Base-by-base conservation (phyloP, 768 basidiomycete genomes). In the Boletales sp. region DNA sequence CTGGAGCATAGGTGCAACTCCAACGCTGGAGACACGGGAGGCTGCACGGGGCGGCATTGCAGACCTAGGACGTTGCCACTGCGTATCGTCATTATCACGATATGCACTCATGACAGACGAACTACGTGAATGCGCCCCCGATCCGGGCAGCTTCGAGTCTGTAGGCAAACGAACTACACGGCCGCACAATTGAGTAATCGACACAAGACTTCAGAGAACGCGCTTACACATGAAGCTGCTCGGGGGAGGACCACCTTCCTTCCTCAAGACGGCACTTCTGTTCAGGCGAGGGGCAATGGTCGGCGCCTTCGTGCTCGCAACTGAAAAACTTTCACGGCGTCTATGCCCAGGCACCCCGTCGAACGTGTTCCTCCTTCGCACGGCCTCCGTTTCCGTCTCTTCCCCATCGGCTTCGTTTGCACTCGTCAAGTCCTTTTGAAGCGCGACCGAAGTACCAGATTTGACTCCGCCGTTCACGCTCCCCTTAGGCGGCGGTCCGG, bases 261-360 rank as follows among this genome's bases (percentile, higher is more conserved):
- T 77, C 43, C 74, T 65, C 52, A 80, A 55, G 11, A 66, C 61
- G 18, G 78, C 74, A 43, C 74, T 75, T 56, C 55, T 68, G 54
- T 79, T 80, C 31, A 67, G 60, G 15, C 75, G 65, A 7, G 80
- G 79, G 6, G 62, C 52, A n/a, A 78, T 69, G 1, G 63, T 62
- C 9, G 79, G 79, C 10, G 72, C 55, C 43, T 61, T 63, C 10
- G 71, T 73, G 53, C 77, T 80, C 15, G 84, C 77, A 9, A 93
- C 90, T 7, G 80, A 66, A 53, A 93, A 83, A 13, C 79, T 80
- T 62, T 89, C 87, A 24, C 85, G 72, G 47, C 90, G 75, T 68
- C 92, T 92, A 60, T 93, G 90, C 0, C 90, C 90, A 6, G 90
- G 90, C 4, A 92, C 84, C 31, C 88, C 88, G 0, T 86, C 85